phyloP scores from a whole-genome alignment of 176 grass and related monocot species.

The Juncus effusus region DNA sequence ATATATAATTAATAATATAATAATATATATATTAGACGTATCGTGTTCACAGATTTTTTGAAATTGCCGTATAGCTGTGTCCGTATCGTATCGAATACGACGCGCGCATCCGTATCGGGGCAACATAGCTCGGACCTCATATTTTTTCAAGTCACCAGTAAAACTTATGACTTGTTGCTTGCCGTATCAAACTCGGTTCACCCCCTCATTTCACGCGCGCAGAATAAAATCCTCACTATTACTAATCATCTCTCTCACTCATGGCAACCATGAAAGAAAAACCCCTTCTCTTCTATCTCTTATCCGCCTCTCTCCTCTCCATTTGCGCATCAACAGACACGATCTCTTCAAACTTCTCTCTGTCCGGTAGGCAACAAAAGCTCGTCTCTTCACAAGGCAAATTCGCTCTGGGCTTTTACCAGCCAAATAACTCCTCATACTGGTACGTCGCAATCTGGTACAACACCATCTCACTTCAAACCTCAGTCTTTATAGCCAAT shows the following conservation, averaged over 20 bases:
- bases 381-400: constrained; percentile 46
- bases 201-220: background rate
- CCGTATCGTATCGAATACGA: too few species aligned
- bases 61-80: too few species aligned
- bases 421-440: constrained; percentile 36
- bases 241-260: background rate
- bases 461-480: constrained; percentile 37
- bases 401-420: constrained; percentile 62
- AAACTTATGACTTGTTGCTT: too few species aligned
- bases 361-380: constrained; percentile 44
- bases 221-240: background rate
- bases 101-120: too few species aligned
- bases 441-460: constrained; percentile 45
- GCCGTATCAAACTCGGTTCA: background rate
- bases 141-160: too few species aligned
- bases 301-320: constrained; percentile 23
- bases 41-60: too few species aligned
- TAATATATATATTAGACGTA: too few species aligned
- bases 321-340: constrained; percentile 30
- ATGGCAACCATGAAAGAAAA: background rate
- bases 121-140: too few species aligned
- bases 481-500: constrained; percentile 54
- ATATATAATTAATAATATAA: too few species aligned
- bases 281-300: constrained; percentile 19
- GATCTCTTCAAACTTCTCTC: constrained; percentile 32